Evolutionary conservation across 371 early-diverging fungal species (phyloP).

Genomic region (Mortierella sp.): DNA sequence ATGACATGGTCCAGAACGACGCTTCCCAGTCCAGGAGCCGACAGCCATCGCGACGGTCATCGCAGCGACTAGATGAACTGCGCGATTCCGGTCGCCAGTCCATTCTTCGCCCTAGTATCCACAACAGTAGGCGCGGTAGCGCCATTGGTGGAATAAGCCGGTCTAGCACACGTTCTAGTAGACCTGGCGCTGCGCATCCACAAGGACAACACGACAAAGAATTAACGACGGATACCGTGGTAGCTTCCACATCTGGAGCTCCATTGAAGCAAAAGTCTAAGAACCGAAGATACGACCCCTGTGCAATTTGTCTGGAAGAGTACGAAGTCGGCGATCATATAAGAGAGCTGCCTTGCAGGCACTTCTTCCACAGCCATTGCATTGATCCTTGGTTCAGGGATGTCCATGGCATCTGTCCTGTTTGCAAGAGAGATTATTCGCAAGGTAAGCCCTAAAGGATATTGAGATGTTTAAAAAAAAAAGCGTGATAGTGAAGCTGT

Average conservation of each 20-base stretch:
- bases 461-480: not conserved
- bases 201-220: slow-evolving; percentile 5
- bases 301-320: slow-evolving; percentile 76
- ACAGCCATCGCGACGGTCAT: too few species aligned
- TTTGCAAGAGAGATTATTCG: slow-evolving; percentile 62
- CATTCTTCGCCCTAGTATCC: too few species aligned
- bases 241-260: not conserved
- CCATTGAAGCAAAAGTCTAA: not conserved
- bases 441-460: slow-evolving; percentile 27
- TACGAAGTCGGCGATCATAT: slow-evolving; percentile 65
- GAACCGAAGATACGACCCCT: slow-evolving; percentile 54
- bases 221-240: not conserved
- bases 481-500: too few species aligned
- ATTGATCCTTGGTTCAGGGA: slow-evolving; percentile 76
- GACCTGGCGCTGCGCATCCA: too few species aligned
- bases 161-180: not conserved
- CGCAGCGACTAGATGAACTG: slow-evolving; percentile 18
- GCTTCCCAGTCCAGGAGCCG: not conserved
- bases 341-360: slow-evolving; percentile 71
- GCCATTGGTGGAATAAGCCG: not conserved
- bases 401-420: slow-evolving; percentile 63
- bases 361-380: slow-evolving; percentile 75
- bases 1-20: slow-evolving; percentile 6
- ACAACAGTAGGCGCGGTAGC: not conserved
- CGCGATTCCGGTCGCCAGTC: slow-evolving; percentile 3